Conservation (phyloP, 2,329 filamentous ascomycete species). For the Cadophora luteo-olivacea region DNA sequence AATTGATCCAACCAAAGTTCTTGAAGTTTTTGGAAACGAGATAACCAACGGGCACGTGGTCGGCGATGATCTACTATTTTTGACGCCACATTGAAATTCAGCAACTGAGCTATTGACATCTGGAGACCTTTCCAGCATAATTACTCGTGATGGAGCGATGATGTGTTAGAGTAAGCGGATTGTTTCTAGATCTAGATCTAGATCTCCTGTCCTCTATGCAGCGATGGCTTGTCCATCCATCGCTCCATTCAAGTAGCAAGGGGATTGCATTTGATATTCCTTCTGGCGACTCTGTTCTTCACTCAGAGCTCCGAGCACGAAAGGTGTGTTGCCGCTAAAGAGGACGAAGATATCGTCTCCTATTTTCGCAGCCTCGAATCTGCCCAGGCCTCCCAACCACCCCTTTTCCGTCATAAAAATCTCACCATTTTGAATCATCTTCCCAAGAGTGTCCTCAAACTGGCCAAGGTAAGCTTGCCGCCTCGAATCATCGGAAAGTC, state of each 20-base stretch:
- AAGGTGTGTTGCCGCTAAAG: background rate
- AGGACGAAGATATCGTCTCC: background rate
- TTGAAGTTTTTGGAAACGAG: constrained; percentile 8
- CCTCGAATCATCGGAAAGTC: background rate
- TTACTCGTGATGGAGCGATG: background rate
- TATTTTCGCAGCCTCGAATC: background rate
- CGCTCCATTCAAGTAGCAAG: background rate
- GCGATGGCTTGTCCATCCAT: constrained; percentile 1
- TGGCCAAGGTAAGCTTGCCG: background rate
- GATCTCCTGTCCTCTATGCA: background rate
- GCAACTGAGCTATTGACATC: background rate
- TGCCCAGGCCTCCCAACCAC: background rate
- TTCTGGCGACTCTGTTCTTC: background rate
- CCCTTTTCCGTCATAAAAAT: background rate
- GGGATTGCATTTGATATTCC: background rate
- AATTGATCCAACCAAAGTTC: constrained; percentile 20
- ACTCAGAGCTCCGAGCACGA: background rate
- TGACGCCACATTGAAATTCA: background rate
- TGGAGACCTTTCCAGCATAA: background rate
- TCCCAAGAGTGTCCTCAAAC: background rate
- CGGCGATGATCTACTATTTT: background rate
- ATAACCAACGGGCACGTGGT: background rate
- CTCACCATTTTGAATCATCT: background rate
- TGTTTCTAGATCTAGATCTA: too few species aligned
- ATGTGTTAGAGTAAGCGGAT: background rate